phyloP scores from a whole-genome alignment of 345 rosid genomes.

The Gossypium stocksii region DNA sequence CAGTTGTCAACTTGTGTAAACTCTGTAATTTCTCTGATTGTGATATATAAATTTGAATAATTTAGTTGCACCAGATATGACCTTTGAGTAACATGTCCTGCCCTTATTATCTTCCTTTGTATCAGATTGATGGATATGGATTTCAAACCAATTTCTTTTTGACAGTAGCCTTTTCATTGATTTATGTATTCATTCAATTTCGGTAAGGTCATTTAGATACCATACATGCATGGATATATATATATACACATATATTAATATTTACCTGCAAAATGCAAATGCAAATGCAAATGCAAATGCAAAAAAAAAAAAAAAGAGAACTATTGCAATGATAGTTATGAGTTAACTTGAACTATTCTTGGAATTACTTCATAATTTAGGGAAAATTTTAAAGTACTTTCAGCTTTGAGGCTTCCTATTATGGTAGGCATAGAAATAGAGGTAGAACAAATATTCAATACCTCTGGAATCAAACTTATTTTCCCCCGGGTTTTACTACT shows the following conservation, averaged over 20 bases:
- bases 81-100: neutral
- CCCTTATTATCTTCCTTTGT: neutral
- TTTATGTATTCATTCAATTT: neutral
- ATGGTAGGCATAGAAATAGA: neutral
- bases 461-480: neutral
- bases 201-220: neutral
- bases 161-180: neutral
- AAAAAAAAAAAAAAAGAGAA: too few species aligned
- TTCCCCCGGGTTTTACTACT: neutral
- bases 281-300: too few species aligned
- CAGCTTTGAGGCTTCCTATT: neutral
- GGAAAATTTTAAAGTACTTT: neutral
- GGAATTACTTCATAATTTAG: neutral
- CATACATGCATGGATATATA: neutral
- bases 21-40: neutral
- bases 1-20: neutral
- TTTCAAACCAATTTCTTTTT: neutral
- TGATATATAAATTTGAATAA: too few species aligned
- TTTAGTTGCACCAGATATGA: neutral
- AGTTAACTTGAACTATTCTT: neutral
- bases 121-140: neutral
- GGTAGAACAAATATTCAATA: neutral
- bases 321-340: neutral
- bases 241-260: too few species aligned
- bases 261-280: neutral